phyloP scores from a whole-genome alignment of 805 yeast species.

The Nakazawaea sp. region DNA sequence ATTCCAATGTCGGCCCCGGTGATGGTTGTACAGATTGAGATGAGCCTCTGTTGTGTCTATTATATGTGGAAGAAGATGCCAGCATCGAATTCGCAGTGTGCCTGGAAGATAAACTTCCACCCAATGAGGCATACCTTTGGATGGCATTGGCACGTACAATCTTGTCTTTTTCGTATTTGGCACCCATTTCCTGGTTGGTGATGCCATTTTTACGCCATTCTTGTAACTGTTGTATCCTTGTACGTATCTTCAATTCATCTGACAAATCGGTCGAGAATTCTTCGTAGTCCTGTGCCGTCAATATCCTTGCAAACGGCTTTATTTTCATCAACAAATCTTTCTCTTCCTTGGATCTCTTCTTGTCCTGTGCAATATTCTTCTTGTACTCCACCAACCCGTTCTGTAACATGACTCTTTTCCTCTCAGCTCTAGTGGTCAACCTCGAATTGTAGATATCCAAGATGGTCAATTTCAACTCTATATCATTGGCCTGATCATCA shows the following conservation, averaged over 20 bases:
- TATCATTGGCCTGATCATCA: slow-evolving; percentile 83
- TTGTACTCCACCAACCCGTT: slow-evolving; percentile 82
- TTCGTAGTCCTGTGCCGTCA: slow-evolving; percentile 78
- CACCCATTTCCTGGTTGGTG: slow-evolving; percentile 75
- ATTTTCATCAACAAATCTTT: slow-evolving; percentile 70
- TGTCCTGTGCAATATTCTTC: slow-evolving; percentile 73
- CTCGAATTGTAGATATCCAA: slow-evolving; percentile 87
- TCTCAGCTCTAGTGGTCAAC: slow-evolving; percentile 86
- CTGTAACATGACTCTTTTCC: slow-evolving; percentile 73
- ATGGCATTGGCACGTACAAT: slow-evolving; percentile 55
- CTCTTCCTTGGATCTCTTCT: slow-evolving; percentile 82
- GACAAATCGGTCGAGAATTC: slow-evolving; percentile 66
- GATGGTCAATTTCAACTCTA: slow-evolving; percentile 81
- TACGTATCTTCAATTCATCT: slow-evolving; percentile 71
- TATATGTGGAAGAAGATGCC: slow-evolving; percentile 10
- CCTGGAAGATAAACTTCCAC: slow-evolving; percentile 11
- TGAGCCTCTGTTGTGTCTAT: slow-evolving; percentile 11
- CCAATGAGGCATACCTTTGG: slow-evolving; percentile 37
- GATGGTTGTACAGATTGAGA: slow-evolving; percentile 10
- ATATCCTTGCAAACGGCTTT: slow-evolving; percentile 74
- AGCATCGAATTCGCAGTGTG: slow-evolving; percentile 15
- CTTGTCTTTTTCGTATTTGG: slow-evolving; percentile 84
- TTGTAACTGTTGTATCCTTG: slow-evolving; percentile 82
- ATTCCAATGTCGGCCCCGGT: slow-evolving; percentile 12
- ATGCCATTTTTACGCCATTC: slow-evolving; percentile 92